Base-by-base conservation (phyloP, 1,284 basidiomycete species). In the Takashimella koratensis region DNA sequence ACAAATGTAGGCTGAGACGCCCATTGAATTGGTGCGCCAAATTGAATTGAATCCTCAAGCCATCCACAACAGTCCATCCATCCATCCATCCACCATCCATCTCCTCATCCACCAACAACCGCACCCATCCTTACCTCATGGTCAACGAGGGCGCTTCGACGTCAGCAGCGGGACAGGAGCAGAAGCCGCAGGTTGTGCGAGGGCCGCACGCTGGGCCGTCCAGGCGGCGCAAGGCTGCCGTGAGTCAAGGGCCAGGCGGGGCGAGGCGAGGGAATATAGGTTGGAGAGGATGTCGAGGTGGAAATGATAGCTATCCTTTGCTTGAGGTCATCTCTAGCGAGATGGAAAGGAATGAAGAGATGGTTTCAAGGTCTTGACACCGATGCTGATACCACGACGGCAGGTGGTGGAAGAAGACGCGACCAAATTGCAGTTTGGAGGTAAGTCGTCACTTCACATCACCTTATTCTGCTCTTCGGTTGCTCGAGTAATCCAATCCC, bases 391-490 rank as follows among this genome's bases (percentile, higher is more conserved):
- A 43, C 30, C 23, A 30, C 51, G 26, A 45, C 47, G 12, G 2
- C 51, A 71, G 69, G 54, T 63, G 16, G 60, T 58, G 21, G 72
- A 74, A 43, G 72, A 74, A 48, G 72, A 74, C 56, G 72, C 72
- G 27, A 73, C 70, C 22, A 74, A 74, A 57, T 59, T 74, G 21
- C 70, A 74, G 57, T 74, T 74, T 47, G 72, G 72, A 54, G 71
- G 71, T 69, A 23, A 2, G 54, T n/a, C 23, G n/a, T 16, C 8
- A 36, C 30, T 16, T 36, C 16, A 8, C 30, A 36, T 36, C 30
- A 8, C 30, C 16, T 16, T 8, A 8, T 16, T 16, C 30, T 36
- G 30, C 30, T 36, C 30, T 36, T n/a, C n/a, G n/a, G n/a, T n/a
- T n/a, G n/a, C 30, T 36, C 16, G 30, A 8, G 16, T 16, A 36